These are phyloP conservation scores for Solanum tarijense DNA, from an alignment of 257 asterid species.

Conservation along the genomic window DNA sequence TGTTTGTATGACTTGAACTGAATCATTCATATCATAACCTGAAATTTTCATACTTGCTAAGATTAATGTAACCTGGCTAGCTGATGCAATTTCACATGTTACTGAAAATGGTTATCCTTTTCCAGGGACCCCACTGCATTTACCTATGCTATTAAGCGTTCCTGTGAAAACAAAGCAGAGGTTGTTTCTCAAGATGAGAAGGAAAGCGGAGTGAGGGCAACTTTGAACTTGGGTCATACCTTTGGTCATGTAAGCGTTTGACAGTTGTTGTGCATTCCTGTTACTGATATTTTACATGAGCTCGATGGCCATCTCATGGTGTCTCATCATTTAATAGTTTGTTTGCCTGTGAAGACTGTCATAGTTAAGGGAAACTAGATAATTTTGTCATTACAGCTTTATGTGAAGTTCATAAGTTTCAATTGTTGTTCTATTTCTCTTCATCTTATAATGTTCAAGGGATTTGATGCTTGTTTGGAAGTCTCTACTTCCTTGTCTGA, in stretches of 20 bases:
- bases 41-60: background rate
- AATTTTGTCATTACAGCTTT: background rate
- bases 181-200: conserved; percentile 95
- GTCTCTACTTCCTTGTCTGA: background rate
- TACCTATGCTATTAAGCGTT: conserved; percentile 91
- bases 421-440: background rate
- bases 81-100: conserved; percentile 3
- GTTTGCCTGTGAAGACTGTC: background rate
- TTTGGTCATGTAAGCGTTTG: conserved; percentile 79
- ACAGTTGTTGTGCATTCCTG: conserved; percentile 2
- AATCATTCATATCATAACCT: background rate
- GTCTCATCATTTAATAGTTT: background rate
- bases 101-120: conserved; percentile 2
- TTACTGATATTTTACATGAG: background rate
- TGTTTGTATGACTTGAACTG: background rate
- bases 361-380: background rate
- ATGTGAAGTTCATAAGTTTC: background rate
- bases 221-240: conserved; percentile 96
- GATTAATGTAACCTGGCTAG: background rate
- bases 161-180: conserved; percentile 97
- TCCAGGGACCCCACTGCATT: conserved; percentile 74
- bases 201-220: conserved; percentile 93
- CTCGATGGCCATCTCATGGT: background rate
- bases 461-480: background rate
- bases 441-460: background rate